Conservation (phyloP, 805 yeast genomes). For the Torulaspora maleeae region DNA sequence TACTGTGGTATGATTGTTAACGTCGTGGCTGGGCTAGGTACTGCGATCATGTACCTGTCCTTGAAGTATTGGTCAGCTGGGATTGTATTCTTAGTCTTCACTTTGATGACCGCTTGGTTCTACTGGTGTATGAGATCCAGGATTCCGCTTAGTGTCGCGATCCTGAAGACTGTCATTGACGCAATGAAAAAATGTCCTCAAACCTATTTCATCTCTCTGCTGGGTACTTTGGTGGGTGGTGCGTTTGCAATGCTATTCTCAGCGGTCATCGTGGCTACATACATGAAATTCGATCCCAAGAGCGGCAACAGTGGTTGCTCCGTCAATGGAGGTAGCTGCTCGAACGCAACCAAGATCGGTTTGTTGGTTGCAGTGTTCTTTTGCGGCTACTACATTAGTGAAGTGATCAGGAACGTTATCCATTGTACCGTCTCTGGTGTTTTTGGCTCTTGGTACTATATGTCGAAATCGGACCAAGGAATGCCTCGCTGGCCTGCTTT, state of each 20-base stretch:
- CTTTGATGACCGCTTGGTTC: slow-evolving; percentile 59
- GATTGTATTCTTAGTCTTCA: slow-evolving; percentile 63
- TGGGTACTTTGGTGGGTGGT: slow-evolving; percentile 57
- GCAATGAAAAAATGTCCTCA: slow-evolving; percentile 73
- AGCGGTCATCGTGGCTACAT: slow-evolving; percentile 65
- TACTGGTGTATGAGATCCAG: slow-evolving; percentile 69
- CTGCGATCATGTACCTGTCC: slow-evolving; percentile 69
- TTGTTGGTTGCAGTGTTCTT: slow-evolving; percentile 68
- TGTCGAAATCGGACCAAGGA: slow-evolving; percentile 68
- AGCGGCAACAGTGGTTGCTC: slow-evolving; percentile 49
- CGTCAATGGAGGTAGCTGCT: slow-evolving; percentile 49
- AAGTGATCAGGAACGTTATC: slow-evolving; percentile 72
- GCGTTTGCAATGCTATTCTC: slow-evolving; percentile 64
- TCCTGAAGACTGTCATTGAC: slow-evolving; percentile 65
- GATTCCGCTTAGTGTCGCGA: slow-evolving; percentile 70
- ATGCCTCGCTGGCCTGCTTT: slow-evolving; percentile 75
- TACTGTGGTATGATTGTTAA: slow-evolving; percentile 63
- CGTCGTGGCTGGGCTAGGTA: slow-evolving; percentile 63
- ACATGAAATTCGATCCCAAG: slow-evolving; percentile 68
- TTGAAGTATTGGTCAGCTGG: slow-evolving; percentile 75
- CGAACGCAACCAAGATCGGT: slow-evolving; percentile 60
- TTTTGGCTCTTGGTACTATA: slow-evolving; percentile 88
- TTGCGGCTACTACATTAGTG: slow-evolving; percentile 79
- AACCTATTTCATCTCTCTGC: slow-evolving; percentile 52
- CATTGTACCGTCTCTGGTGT: slow-evolving; percentile 81